Conservation (phyloP, 257 asterid species). For the Nicotiana paniculata region DNA sequence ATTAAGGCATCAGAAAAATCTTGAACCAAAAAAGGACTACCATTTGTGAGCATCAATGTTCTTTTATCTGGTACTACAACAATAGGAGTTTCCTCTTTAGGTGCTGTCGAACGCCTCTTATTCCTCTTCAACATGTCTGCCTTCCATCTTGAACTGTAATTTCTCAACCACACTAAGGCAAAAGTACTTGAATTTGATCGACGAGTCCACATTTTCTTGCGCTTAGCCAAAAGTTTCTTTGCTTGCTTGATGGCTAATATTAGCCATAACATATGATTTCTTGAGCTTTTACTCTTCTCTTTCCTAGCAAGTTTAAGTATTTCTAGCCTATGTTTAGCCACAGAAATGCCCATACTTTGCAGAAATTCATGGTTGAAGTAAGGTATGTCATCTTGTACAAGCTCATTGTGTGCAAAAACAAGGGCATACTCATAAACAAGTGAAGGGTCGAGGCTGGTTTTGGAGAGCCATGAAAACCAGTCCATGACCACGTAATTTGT, state of each 20-base stretch:
- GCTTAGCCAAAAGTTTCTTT: constrained; percentile 35
- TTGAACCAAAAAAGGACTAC: too few relatives aligned
- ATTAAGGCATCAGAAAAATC: too few relatives aligned
- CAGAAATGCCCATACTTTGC: constrained; percentile 16
- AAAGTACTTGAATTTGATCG: constrained; percentile 20
- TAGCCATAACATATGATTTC: constrained; percentile 29
- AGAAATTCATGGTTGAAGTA: constrained; percentile 11
- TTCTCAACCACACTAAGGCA: constrained; percentile 23
- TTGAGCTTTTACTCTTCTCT: not conserved
- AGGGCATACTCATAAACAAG: constrained; percentile 14
- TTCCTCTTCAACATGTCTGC: constrained; percentile 53
- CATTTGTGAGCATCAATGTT: not conserved
- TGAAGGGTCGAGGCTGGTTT: constrained; percentile 8
- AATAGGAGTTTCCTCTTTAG: not conserved
- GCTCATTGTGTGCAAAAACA: constrained; percentile 10
- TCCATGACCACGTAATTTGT: not conserved
- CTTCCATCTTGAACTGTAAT: constrained; percentile 59
- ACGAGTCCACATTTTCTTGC: constrained; percentile 9
- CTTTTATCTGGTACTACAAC: constrained; percentile 12
- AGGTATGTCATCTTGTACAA: constrained; percentile 7
- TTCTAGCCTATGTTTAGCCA: constrained; percentile 16
- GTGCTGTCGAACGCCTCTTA: constrained; percentile 12
- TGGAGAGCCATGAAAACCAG: constrained; percentile 9
- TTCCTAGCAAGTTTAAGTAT: constrained; percentile 10
- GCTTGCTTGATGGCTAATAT: constrained; percentile 40